Conservation (phyloP, 2,329 filamentous ascomycete genomes). For the Davidsoniella virescens region DNA sequence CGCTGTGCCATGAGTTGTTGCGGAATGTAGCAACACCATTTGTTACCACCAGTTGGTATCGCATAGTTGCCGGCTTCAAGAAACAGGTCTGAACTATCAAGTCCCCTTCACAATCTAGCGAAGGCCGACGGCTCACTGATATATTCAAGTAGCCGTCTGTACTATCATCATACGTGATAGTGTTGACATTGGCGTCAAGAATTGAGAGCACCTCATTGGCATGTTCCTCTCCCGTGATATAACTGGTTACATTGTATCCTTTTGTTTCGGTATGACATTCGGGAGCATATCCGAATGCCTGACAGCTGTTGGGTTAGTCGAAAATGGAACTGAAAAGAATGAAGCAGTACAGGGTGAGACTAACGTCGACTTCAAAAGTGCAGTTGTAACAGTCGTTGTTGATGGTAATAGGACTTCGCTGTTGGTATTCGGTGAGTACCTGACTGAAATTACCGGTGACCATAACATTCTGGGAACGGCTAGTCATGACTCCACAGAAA, state of each 20-base stretch:
- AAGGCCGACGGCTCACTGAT: conserved; percentile 9
- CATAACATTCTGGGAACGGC: conserved; percentile 12
- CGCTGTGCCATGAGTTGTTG: conserved; percentile 10
- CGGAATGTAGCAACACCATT: conserved; percentile 4
- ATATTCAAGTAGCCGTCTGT: conserved; percentile 11
- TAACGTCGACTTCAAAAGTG: conserved; percentile 9
- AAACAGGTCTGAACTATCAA: conserved; percentile 10
- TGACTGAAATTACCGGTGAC: conserved; percentile 12
- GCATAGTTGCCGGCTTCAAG: conserved; percentile 10
- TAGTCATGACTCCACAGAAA: conserved; percentile 9
- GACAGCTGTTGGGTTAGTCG: not conserved
- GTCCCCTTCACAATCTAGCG: conserved; percentile 8
- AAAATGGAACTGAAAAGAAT: no score
- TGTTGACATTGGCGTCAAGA: conserved; percentile 1
- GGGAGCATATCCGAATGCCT: conserved; percentile 10
- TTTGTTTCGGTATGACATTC: not conserved
- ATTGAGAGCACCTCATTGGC: conserved; percentile 1
- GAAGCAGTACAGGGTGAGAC: not conserved
- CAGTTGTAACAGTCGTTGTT: conserved; percentile 12
- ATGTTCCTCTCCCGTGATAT: not conserved
- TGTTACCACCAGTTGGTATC: conserved; percentile 6
- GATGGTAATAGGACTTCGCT: conserved; percentile 8
- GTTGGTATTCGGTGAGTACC: conserved; percentile 10
- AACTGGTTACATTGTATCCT: conserved; percentile 7
- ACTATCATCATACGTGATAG: not conserved